Conservation (phyloP, 352 stramenopile species). For the Phytophthora cryptogea region DNA sequence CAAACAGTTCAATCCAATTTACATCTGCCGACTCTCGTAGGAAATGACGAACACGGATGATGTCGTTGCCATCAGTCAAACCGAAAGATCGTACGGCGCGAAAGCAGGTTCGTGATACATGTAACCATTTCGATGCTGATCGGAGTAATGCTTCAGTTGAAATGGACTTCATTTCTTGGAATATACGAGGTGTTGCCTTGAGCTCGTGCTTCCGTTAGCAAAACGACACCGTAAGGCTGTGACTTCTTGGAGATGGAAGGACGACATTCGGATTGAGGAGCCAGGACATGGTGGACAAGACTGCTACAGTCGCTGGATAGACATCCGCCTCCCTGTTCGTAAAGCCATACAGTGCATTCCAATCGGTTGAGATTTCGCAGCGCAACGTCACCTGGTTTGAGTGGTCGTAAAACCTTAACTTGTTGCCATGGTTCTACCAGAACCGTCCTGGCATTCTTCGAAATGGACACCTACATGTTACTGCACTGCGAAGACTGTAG, state of each 20-base stretch:
- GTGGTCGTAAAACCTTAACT: too few relatives aligned
- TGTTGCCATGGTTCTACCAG: too few relatives aligned
- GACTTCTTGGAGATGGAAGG: constrained; percentile 2
- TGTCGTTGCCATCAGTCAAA: background rate
- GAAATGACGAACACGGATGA: background rate
- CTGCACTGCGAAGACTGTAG: too few relatives aligned
- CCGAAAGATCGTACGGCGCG: background rate
- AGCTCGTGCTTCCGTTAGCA: background rate
- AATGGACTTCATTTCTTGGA: background rate
- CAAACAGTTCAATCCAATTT: constrained; percentile 22
- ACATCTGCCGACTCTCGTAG: constrained; percentile 17
- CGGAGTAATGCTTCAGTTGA: background rate
- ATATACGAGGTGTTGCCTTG: background rate
- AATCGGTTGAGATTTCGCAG: constrained; percentile 25
- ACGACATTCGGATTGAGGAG: constrained; percentile 13
- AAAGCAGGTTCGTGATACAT: background rate
- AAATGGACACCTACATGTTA: too few relatives aligned
- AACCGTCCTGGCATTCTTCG: too few relatives aligned
- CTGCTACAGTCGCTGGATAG: constrained; percentile 16
- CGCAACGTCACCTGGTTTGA: background rate
- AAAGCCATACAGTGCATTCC: constrained; percentile 6
- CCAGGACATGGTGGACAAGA: constrained; percentile 11
- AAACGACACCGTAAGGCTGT: background rate
- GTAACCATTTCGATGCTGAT: background rate
- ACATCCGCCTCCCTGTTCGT: constrained; percentile 5